Percentiles rank a stretch among this genome's conserved stretches.
phyloP scores from a whole-genome alignment of 75 land plant genomes.

The Adiantum capillusveneris region DNA sequence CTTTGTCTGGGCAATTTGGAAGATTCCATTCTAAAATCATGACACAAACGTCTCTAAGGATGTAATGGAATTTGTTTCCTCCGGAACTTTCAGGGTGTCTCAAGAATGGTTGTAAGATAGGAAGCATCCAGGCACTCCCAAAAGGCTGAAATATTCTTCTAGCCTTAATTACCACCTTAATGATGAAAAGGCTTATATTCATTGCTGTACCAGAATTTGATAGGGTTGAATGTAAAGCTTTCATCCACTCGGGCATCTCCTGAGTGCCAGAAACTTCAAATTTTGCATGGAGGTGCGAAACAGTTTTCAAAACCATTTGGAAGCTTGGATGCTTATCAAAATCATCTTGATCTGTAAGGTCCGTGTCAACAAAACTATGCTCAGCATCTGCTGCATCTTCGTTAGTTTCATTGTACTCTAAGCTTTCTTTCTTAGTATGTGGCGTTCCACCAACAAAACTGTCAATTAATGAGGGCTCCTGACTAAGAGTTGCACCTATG shows the following conservation, averaged over 20 bases:
- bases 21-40: slow-evolving; percentile 37
- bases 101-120: slow-evolving; percentile 29
- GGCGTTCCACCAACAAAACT: slow-evolving; percentile 23
- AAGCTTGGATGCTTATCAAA: slow-evolving; percentile 50
- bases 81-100: slow-evolving; percentile 33
- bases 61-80: slow-evolving; percentile 34
- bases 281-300: slow-evolving; percentile 30
- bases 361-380: slow-evolving; percentile 13
- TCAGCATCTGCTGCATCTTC: slow-evolving; percentile 2
- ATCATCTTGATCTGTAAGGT: slow-evolving; percentile 36
- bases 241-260: slow-evolving; percentile 51
- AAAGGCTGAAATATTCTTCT: slow-evolving; percentile 31
- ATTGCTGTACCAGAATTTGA: slow-evolving; percentile 34
- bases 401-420: not conserved
- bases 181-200: slow-evolving; percentile 41
- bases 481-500: slow-evolving; percentile 35
- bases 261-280: slow-evolving; percentile 5
- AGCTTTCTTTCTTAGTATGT: slow-evolving; percentile 1
- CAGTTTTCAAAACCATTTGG: slow-evolving; percentile 21
- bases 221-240: slow-evolving; percentile 31
- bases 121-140: slow-evolving; percentile 21
- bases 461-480: slow-evolving; percentile 34
- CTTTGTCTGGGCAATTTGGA: slow-evolving; percentile 14
- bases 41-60: slow-evolving; percentile 42
- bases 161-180: slow-evolving; percentile 40